Conservation (phyloP, 345 rosid genomes). For the Mercurialis annua region DNA sequence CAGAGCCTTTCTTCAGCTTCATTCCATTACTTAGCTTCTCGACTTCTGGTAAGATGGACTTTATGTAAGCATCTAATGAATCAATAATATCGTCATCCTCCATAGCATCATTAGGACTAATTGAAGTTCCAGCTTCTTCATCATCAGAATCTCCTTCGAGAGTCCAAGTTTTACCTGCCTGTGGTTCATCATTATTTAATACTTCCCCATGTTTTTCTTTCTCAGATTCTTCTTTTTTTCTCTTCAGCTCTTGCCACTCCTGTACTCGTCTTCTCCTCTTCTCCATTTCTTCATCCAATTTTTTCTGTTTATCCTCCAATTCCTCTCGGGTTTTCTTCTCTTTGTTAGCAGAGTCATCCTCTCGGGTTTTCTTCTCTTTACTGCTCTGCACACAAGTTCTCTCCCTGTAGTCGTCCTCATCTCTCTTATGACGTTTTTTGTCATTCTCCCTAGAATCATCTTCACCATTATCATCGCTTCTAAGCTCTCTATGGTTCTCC, state of each 20-base stretch:
- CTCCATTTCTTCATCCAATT: conserved; percentile 80
- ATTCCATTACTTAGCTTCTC: too few relatives aligned
- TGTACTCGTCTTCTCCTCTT: conserved; percentile 92
- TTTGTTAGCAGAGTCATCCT: conserved; percentile 51
- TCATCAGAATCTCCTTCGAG: conserved; percentile 96
- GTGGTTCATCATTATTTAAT: conserved; percentile 41
- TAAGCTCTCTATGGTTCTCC: conserved; percentile 53
- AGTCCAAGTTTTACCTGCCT: conserved; percentile 80
- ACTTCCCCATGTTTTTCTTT: conserved; percentile 58
- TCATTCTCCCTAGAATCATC: conserved; percentile 43
- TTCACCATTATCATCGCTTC: conserved; percentile 59
- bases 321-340: conserved; percentile 67
- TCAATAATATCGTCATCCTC: conserved; percentile 84
- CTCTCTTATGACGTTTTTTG: conserved; percentile 60
- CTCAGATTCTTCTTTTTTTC: conserved; percentile 84
- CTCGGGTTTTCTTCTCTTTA: conserved; percentile 46
- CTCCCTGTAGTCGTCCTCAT: conserved; percentile 55
- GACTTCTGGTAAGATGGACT: conserved; percentile 88
- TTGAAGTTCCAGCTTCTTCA: conserved; percentile 61
- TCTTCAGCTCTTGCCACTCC: conserved; percentile 91
- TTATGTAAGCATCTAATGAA: conserved; percentile 96
- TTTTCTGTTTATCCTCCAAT: conserved; percentile 71
- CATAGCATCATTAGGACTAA: conserved; percentile 37
- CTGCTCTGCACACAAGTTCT: conserved; percentile 55
- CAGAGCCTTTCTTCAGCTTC: conserved; percentile 51